Evolutionary conservation across 257 asterid genomes (phyloP).

Genomic region (Scutellaria galericulata): DNA sequence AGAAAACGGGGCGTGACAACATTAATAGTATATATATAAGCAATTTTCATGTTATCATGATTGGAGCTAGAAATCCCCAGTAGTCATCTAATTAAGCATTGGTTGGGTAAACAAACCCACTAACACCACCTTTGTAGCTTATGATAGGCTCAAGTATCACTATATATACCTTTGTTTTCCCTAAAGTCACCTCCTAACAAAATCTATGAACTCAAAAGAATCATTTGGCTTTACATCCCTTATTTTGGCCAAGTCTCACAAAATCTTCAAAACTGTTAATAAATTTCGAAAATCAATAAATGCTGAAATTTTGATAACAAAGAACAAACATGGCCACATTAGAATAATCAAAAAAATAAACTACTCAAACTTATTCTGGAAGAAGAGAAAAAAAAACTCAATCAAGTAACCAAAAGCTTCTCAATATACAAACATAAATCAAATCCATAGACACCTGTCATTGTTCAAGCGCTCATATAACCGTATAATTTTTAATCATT

Average conservation of each 20-base stretch:
- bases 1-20: too few species aligned
- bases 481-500: too few species aligned
- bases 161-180: slow-evolving; percentile 74
- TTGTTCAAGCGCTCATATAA: slow-evolving; percentile 22
- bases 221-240: slow-evolving; percentile 46
- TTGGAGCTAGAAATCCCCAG: too few species aligned
- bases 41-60: too few species aligned
- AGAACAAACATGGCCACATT: slow-evolving; percentile 1
- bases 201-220: slow-evolving; percentile 39
- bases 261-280: slow-evolving; percentile 52
- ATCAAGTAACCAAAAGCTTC: slow-evolving; percentile 15
- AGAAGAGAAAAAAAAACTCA: not conserved
- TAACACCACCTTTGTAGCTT: slow-evolving; percentile 82
- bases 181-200: slow-evolving; percentile 42
- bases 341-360: slow-evolving; percentile 9
- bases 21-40: too few species aligned
- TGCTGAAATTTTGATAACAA: too few species aligned
- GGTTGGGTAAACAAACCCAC: slow-evolving; percentile 55
- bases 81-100: too few species aligned
- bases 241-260: slow-evolving; percentile 50
- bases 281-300: slow-evolving; percentile 23
- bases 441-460: too few species aligned
- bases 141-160: slow-evolving; percentile 88
- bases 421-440: slow-evolving; percentile 10
- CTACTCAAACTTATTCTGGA: not conserved